Percentiles rank a stretch among this genome's conserved stretches.
phyloP scores from a whole-genome alignment of 2,329 filamentous ascomycete genomes.

The Setomelanomma holmii region DNA sequence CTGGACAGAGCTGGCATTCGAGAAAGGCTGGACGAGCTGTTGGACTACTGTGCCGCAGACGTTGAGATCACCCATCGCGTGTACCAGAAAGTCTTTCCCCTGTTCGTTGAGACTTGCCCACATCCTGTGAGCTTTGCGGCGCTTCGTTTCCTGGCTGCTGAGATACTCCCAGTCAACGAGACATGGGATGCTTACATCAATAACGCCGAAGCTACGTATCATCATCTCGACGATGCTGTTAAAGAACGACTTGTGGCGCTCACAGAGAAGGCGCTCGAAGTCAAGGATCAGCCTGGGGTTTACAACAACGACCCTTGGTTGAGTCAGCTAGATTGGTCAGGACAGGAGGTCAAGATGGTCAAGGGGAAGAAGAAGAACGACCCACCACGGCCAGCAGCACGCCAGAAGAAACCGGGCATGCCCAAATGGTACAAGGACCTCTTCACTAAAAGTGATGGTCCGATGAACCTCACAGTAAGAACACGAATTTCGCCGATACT shows the following conservation, averaged over 20 bases:
- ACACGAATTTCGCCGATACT: slow-evolving; percentile 87
- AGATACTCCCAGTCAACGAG: slow-evolving; percentile 88
- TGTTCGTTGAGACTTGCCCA: slow-evolving; percentile 87
- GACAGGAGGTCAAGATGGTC: slow-evolving; percentile 87
- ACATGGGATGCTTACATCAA: slow-evolving; percentile 86
- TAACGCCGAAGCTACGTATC: slow-evolving; percentile 85
- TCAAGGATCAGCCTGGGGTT: slow-evolving; percentile 72
- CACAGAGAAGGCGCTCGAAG: slow-evolving; percentile 76
- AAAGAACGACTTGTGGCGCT: slow-evolving; percentile 75
- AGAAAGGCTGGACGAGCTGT: slow-evolving; percentile 76
- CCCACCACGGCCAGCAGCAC: slow-evolving; percentile 74
- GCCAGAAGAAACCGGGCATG: slow-evolving; percentile 94
- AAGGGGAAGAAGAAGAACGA: slow-evolving; percentile 91
- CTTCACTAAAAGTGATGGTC: slow-evolving; percentile 71
- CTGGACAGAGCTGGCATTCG: slow-evolving; percentile 75
- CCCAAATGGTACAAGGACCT: slow-evolving; percentile 96
- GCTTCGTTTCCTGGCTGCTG: slow-evolving; percentile 87
- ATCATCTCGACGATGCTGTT: slow-evolving; percentile 77
- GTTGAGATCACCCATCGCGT: slow-evolving; percentile 91
- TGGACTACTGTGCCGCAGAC: slow-evolving; percentile 95
- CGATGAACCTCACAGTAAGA: slow-evolving; percentile 81
- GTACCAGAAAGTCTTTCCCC: slow-evolving; percentile 91
- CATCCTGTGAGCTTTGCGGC: slow-evolving; percentile 98
- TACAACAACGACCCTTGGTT: slow-evolving; percentile 90
- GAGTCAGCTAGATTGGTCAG: slow-evolving; percentile 92